Percentiles rank a stretch among this genome's conserved stretches.
These are phyloP conservation scores for Boehmeria nivea DNA, from an alignment of 306 rosid genomes.

Conservation along the genomic window DNA sequence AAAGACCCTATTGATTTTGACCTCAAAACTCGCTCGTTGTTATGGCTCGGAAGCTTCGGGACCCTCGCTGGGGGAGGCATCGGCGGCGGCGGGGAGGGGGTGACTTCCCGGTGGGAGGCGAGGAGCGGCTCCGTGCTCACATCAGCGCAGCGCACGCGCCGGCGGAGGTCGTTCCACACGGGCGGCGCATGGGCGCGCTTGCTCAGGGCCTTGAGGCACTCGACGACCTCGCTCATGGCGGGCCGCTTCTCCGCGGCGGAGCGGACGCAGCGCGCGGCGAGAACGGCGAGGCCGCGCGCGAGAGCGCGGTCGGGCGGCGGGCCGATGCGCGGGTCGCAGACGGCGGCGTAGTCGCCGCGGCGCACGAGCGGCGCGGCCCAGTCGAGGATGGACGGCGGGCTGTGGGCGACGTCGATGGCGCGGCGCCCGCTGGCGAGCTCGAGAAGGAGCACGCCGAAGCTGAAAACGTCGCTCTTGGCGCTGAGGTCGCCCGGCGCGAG, in stretches of 20 bases:
- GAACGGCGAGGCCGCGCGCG: slow-evolving; percentile 40
- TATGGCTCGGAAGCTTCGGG: too few relatives aligned
- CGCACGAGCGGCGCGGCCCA: slow-evolving; percentile 79
- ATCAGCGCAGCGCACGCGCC: slow-evolving; percentile 47
- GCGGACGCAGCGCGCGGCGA: slow-evolving; percentile 72
- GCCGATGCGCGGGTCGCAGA: slow-evolving; percentile 56
- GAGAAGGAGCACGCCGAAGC: slow-evolving; percentile 73
- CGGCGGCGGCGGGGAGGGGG: neutral
- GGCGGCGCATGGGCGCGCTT: slow-evolving; percentile 36
- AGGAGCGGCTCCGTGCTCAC: slow-evolving; percentile 7
- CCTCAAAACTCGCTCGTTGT: slow-evolving; percentile 28
- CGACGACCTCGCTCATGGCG: slow-evolving; percentile 67
- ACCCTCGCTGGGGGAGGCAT: too few relatives aligned
- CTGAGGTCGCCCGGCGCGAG: slow-evolving; percentile 83
- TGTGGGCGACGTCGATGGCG: slow-evolving; percentile 73
- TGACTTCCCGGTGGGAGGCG: slow-evolving; percentile 15
- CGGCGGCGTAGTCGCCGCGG: slow-evolving; percentile 32
- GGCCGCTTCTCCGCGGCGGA: slow-evolving; percentile 69
- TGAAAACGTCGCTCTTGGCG: slow-evolving; percentile 85
- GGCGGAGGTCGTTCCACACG: slow-evolving; percentile 37
- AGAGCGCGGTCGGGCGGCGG: slow-evolving; percentile 32
- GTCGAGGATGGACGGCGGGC: slow-evolving; percentile 85
- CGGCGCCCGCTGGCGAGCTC: slow-evolving; percentile 79
- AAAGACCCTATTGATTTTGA: slow-evolving; percentile 55
- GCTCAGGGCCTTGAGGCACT: slow-evolving; percentile 31